These are phyloP conservation scores for Parasitella parasitica DNA, from an alignment of 371 early-diverging fungal species.

Conservation along the genomic window DNA sequence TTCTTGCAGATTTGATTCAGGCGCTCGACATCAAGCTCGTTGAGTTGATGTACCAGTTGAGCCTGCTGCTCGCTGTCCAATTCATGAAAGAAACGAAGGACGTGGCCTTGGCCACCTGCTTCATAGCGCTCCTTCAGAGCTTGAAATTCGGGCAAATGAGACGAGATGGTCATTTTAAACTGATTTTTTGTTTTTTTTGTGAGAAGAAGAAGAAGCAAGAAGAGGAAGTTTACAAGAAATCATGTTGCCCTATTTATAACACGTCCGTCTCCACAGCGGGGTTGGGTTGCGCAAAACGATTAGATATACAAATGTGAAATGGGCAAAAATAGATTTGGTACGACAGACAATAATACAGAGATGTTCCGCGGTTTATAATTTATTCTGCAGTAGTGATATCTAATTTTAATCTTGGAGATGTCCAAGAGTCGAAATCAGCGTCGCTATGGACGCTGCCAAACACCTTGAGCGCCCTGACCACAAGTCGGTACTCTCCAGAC, in stretches of 20 bases:
- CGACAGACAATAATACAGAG: neutral
- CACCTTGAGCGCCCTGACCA: conserved; percentile 19
- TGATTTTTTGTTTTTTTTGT: conserved; percentile 1
- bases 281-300: neutral
- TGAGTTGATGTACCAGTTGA: conserved; percentile 66
- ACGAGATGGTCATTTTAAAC: conserved; percentile 31
- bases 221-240: neutral
- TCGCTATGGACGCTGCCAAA: conserved; percentile 11
- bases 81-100: conserved; percentile 78
- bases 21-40: conserved; percentile 74
- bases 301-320: conserved; percentile 1
- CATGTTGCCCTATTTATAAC: conserved; percentile 27
- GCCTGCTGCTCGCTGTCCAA: conserved; percentile 62
- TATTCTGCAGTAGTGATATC: neutral
- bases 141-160: conserved; percentile 34
- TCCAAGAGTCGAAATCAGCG: conserved; percentile 31
- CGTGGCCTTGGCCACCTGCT: conserved; percentile 87
- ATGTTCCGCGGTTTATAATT: conserved; percentile 10
- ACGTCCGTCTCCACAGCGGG: conserved; percentile 5
- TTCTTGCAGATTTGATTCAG: conserved; percentile 78
- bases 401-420: conserved; percentile 18
- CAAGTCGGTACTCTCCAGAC: conserved; percentile 20
- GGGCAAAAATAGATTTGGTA: neutral
- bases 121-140: conserved; percentile 64
- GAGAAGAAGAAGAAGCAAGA: conserved; percentile 5